Percentiles rank a stretch among this genome's conserved stretches.
Evolutionary conservation across 176 grass and related monocot genomes (phyloP).

Genomic region (barley (Hordeum vulgare)): DNA sequence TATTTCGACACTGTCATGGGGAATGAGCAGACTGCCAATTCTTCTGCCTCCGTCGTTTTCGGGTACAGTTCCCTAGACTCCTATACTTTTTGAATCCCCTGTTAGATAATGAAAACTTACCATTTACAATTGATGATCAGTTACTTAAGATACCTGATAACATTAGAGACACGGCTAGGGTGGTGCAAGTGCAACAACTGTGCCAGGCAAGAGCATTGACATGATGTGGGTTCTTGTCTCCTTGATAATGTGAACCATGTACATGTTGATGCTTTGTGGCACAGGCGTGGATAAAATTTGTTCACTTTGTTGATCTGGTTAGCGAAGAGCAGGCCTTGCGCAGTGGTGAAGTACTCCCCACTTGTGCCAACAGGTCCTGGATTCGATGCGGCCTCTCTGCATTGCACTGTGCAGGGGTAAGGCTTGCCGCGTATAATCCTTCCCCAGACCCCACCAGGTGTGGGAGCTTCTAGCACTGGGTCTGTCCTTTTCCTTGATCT

Average conservation of each 20-base stretch:
- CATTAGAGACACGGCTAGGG: not conserved
- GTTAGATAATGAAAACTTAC: not conserved
- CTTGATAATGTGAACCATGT: slow-evolving; percentile 2
- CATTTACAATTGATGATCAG: not conserved
- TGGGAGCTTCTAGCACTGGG: too few relatives aligned
- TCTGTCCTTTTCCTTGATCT: slow-evolving; percentile 4
- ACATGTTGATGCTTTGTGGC: slow-evolving; percentile 12
- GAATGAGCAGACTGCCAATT: slow-evolving; percentile 71
- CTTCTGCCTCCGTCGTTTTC: slow-evolving; percentile 80
- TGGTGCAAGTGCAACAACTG: not conserved
- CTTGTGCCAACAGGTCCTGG: too few relatives aligned
- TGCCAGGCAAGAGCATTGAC: not conserved
- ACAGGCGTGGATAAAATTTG: not conserved
- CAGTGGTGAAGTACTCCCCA: too few relatives aligned
- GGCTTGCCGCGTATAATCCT: too few relatives aligned
- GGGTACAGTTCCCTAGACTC: slow-evolving; percentile 49
- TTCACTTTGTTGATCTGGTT: slow-evolving; percentile 23
- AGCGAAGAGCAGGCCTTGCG: not conserved
- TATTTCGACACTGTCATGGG: slow-evolving; percentile 66
- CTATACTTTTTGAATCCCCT: not conserved
- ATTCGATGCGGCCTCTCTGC: too few relatives aligned
- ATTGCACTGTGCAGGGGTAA: too few relatives aligned
- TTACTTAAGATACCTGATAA: not conserved
- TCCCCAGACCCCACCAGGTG: too few relatives aligned
- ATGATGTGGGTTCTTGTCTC: slow-evolving; percentile 2